These are phyloP conservation scores for Salix arbutifolia DNA, from an alignment of 345 rosid genomes.

Conservation along the genomic window DNA sequence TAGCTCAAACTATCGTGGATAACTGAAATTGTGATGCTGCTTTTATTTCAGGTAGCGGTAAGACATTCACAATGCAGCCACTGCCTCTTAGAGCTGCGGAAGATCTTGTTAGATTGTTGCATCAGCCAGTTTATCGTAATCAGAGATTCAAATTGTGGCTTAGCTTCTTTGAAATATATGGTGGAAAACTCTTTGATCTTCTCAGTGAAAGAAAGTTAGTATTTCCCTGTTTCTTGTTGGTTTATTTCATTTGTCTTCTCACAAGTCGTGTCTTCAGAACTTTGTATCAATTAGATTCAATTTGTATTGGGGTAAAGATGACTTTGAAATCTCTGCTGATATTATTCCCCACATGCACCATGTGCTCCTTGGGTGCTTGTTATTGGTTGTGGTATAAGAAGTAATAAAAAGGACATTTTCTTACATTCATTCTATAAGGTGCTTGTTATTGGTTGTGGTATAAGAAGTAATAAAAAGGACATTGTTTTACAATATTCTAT, in stretches of 20 bases:
- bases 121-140: conserved; percentile 73
- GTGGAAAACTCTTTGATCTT: conserved; percentile 94
- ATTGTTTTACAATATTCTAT: neutral
- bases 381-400: neutral
- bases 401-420: neutral
- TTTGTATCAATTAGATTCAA: neutral
- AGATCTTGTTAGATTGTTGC: conserved; percentile 83
- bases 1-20: neutral
- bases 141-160: conserved; percentile 94
- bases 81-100: conserved; percentile 79
- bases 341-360: neutral
- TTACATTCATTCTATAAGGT: neutral
- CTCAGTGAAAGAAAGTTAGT: conserved; percentile 84
- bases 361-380: neutral
- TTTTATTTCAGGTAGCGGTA: conserved; percentile 78
- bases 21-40: neutral
- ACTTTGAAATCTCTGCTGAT: conserved; percentile 4
- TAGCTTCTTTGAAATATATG: conserved; percentile 94
- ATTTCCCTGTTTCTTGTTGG: conserved; percentile 10
- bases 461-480: neutral
- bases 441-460: neutral
- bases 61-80: conserved; percentile 99
- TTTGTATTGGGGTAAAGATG: neutral
- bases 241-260: conserved; percentile 5
- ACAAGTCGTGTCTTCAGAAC: neutral